Conservation (phyloP, 2,329 filamentous ascomycete genomes). For the Diatrype stigma region DNA sequence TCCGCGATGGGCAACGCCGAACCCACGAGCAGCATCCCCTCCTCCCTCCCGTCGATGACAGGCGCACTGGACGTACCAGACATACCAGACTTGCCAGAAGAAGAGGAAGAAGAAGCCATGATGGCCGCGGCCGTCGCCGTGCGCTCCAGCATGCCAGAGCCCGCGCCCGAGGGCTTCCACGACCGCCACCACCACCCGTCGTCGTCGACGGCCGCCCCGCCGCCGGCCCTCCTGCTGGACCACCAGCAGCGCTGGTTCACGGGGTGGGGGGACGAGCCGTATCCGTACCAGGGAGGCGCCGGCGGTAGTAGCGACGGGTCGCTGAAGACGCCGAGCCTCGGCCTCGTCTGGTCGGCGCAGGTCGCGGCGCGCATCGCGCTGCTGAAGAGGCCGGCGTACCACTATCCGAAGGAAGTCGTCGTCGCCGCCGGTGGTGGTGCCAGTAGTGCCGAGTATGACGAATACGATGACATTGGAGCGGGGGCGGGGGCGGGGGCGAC, state of each 20-base stretch:
- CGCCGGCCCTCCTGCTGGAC: constrained; percentile 65
- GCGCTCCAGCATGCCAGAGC: constrained; percentile 31
- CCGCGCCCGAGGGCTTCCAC: constrained; percentile 26
- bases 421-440: too few relatives aligned
- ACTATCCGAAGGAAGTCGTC: constrained; percentile 23
- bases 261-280: constrained; percentile 75
- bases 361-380: constrained; percentile 78
- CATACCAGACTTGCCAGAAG: background rate
- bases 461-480: constrained; percentile 31
- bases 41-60: constrained; percentile 6
- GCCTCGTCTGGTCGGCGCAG: constrained; percentile 88
- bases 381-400: constrained; percentile 63
- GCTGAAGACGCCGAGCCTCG: constrained; percentile 80
- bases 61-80: background rate
- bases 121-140: constrained; percentile 7
- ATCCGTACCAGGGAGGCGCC: too few relatives aligned
- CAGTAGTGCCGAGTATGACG: constrained; percentile 30
- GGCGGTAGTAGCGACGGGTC: constrained; percentile 26
- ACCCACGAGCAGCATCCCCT: constrained; percentile 36
- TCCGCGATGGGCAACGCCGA: constrained; percentile 16
- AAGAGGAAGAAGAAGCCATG: background rate
- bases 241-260: constrained; percentile 95
- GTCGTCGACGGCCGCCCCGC: constrained; percentile 31
- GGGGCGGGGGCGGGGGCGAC: constrained; percentile 38
- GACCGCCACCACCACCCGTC: too few relatives aligned